These are phyloP conservation scores for Lolium multiflorum DNA, from an alignment of 176 grass and related monocot species.

Conservation along the genomic window DNA sequence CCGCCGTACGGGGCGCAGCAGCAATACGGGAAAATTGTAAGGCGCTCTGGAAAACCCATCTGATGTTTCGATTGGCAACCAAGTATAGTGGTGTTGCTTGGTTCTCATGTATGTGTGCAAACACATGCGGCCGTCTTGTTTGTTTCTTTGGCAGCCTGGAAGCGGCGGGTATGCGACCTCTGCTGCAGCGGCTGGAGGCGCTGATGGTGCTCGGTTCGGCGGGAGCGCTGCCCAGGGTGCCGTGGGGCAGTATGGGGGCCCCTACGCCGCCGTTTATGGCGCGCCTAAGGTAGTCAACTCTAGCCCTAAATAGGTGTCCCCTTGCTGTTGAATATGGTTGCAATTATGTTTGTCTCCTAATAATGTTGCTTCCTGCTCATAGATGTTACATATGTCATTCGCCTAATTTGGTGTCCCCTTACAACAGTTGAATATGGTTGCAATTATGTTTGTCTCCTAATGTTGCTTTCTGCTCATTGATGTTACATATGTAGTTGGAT, in stretches of 20 bases:
- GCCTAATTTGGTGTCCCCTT: not conserved
- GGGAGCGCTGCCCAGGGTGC: constrained; percentile 28
- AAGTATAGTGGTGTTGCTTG: not conserved
- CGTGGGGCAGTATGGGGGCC: constrained; percentile 50
- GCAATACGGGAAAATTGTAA: constrained; percentile 51
- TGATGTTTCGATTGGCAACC: not conserved
- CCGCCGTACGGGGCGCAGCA: constrained; percentile 52
- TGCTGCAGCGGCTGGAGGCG: constrained; percentile 27
- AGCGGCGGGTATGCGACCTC: constrained; percentile 42
- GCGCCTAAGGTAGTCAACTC: constrained; percentile 40
- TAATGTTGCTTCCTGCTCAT: not conserved
- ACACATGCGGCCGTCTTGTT: constrained; percentile 30
- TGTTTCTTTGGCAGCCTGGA: constrained; percentile 42
- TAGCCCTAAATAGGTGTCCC: not conserved
- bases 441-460: constrained; percentile 4
- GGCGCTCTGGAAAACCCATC: not conserved
- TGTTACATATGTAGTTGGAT: not conserved
- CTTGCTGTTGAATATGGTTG: not conserved
- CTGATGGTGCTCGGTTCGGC: constrained; percentile 41
- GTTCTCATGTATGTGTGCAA: constrained; percentile 22
- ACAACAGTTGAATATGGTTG: not conserved
- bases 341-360: constrained; percentile 9
- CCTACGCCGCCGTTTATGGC: constrained; percentile 56
- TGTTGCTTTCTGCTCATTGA: not conserved
- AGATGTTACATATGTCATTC: not conserved